These are phyloP conservation scores for Sophora flavescens DNA, from an alignment of 306 rosid species.

Conservation along the genomic window DNA sequence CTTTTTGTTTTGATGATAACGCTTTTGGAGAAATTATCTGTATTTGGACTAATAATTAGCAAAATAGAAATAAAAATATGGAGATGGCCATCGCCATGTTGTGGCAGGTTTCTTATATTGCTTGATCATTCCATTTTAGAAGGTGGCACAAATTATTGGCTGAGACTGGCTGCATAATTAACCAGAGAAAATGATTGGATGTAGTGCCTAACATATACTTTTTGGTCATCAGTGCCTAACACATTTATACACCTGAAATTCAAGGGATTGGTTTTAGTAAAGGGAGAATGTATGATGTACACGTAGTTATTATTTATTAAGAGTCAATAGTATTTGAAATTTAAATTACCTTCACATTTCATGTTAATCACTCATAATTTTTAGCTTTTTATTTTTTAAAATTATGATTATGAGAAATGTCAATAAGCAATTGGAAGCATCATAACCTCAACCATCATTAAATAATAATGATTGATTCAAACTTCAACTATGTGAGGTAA, in stretches of 20 bases:
- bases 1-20: background rate
- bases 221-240: background rate
- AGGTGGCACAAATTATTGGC: background rate
- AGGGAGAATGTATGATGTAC: background rate
- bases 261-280: background rate
- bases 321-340: no score
- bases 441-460: no score
- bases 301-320: no score
- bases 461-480: no score
- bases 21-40: background rate
- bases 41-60: background rate
- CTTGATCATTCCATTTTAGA: background rate
- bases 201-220: background rate
- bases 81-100: background rate
- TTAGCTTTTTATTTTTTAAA: no score
- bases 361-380: no score
- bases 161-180: background rate
- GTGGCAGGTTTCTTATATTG: background rate
- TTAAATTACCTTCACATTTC: no score
- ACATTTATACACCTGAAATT: background rate
- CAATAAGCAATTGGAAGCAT: no score
- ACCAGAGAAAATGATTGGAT: background rate
- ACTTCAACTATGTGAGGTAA: no score
- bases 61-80: background rate
- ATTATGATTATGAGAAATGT: no score